Evolutionary conservation across 345 rosid genomes (phyloP).

Genomic region (Bruguiera sexangula): DNA sequence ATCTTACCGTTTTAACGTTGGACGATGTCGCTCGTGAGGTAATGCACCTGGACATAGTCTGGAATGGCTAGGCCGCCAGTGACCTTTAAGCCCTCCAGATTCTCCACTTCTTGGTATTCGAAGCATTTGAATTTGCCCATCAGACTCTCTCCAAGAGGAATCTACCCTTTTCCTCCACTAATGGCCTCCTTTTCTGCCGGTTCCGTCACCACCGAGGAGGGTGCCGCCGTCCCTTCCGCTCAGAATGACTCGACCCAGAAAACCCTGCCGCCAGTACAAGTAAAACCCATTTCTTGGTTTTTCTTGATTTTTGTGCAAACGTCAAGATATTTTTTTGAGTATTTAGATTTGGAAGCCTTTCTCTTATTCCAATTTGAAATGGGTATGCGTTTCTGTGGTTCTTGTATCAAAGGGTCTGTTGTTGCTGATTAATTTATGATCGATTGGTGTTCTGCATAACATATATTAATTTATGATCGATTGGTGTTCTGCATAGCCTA

Average conservation of each 20-base stretch:
- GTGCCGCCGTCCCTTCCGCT: conserved; percentile 14
- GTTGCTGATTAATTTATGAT: too few species aligned
- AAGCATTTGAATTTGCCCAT: not conserved
- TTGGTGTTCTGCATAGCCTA: too few species aligned
- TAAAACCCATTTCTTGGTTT: conserved; percentile 11
- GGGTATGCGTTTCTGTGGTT: too few species aligned
- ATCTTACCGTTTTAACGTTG: too few species aligned
- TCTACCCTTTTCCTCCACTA: conserved; percentile 15
- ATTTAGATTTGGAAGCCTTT: too few species aligned
- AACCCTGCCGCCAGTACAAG: conserved; percentile 37
- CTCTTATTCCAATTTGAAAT: too few species aligned
- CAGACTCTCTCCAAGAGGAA: not conserved
- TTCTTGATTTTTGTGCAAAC: not conserved
- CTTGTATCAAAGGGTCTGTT: too few species aligned
- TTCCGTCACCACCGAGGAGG: conserved; percentile 18
- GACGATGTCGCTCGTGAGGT: not conserved
- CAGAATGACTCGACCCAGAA: conserved; percentile 26
- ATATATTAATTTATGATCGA: too few species aligned
- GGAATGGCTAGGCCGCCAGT: conserved; percentile 29
- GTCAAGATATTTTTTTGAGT: not conserved
- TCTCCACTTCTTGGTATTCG: conserved; percentile 5
- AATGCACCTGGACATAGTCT: conserved; percentile 40
- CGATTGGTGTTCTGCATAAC: too few species aligned
- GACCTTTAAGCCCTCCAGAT: conserved; percentile 17
- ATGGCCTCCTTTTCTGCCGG: conserved; percentile 36